Percentiles rank a stretch among this genome's conserved stretches.
These are phyloP conservation scores for Trichoderma arundinaceum DNA, from an alignment of 2,329 filamentous ascomycete genomes.

Conservation along the genomic window DNA sequence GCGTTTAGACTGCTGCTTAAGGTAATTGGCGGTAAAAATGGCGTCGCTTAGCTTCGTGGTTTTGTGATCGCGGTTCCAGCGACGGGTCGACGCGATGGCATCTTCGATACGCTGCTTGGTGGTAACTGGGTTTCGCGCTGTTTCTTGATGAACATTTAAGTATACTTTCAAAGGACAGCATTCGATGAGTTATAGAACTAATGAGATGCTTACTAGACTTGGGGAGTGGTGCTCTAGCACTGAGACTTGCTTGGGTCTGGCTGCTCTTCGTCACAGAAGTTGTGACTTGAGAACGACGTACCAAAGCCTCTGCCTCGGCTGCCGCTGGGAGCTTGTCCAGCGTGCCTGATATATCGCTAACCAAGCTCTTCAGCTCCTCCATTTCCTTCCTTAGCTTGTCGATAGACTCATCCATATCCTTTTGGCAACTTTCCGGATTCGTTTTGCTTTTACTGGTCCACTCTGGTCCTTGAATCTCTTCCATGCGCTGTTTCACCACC, in stretches of 20 bases:
- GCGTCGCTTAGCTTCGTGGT: conserved; percentile 41
- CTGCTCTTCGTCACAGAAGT: not conserved
- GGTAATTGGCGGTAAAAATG: conserved; percentile 43
- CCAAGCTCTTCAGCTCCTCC: conserved; percentile 34
- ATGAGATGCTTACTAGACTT: not conserved
- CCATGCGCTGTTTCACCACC: conserved; percentile 41
- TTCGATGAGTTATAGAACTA: not conserved
- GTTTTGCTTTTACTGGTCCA: not conserved
- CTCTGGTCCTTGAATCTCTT: conserved; percentile 26
- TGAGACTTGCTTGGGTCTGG: conserved; percentile 17
- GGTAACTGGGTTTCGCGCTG: not conserved
- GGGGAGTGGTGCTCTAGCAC: not conserved
- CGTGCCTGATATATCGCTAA: conserved; percentile 37
- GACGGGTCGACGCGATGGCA: conserved; percentile 45
- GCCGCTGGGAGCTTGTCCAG: conserved; percentile 37
- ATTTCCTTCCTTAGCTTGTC: conserved; percentile 37
- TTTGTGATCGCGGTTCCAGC: conserved; percentile 49
- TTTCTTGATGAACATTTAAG: not conserved
- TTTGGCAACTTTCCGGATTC: conserved; percentile 34
- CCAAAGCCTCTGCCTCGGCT: conserved; percentile 34
- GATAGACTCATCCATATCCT: conserved; percentile 34
- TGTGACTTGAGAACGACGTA: not conserved
- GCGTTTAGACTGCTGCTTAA: conserved; percentile 46
- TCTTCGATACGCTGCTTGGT: conserved; percentile 43
- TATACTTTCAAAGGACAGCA: not conserved